Conservation (phyloP, 768 basidiomycete species). For the Boletus rex-veris region DNA sequence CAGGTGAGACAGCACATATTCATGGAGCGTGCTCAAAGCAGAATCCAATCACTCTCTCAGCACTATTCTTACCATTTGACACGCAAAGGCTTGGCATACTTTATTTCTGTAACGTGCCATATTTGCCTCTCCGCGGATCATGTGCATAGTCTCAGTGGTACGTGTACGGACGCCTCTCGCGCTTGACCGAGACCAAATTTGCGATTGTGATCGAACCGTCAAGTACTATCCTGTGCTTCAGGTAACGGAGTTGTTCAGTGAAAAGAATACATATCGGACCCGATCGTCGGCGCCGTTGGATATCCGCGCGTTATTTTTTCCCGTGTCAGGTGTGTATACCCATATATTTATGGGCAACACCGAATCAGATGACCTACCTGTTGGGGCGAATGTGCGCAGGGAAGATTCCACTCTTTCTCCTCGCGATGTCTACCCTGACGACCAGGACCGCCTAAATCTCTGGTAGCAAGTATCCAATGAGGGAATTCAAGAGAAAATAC, state of each 20-base stretch:
- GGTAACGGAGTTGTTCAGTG: neutral
- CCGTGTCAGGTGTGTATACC: slow-evolving; percentile 2
- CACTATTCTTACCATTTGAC: slow-evolving; percentile 6
- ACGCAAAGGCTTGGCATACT: neutral
- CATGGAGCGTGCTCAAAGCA: neutral
- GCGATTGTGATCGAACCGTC: neutral
- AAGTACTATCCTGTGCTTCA: neutral
- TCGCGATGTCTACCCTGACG: slow-evolving; percentile 14
- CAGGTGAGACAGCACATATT: neutral
- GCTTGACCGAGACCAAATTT: no score
- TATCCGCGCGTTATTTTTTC: neutral
- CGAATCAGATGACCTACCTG: slow-evolving; percentile 8
- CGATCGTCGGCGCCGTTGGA: slow-evolving; percentile 13
- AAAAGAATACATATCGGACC: neutral
- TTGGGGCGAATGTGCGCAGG: slow-evolving; percentile 6
- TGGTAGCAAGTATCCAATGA: slow-evolving; percentile 6
- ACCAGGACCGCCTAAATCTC: slow-evolving; percentile 7
- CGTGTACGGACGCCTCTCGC: neutral
- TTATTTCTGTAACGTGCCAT: neutral
- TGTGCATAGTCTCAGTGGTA: neutral
- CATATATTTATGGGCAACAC: no score
- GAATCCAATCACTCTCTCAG: neutral
- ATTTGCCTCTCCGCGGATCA: slow-evolving; percentile 1
- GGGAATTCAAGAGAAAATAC: slow-evolving; percentile 22
- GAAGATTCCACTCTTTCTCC: slow-evolving; percentile 17